Percentiles rank a stretch among this genome's conserved stretches.
Conservation (phyloP, 768 basidiomycete species). For the Tulasnella sp. region DNA sequence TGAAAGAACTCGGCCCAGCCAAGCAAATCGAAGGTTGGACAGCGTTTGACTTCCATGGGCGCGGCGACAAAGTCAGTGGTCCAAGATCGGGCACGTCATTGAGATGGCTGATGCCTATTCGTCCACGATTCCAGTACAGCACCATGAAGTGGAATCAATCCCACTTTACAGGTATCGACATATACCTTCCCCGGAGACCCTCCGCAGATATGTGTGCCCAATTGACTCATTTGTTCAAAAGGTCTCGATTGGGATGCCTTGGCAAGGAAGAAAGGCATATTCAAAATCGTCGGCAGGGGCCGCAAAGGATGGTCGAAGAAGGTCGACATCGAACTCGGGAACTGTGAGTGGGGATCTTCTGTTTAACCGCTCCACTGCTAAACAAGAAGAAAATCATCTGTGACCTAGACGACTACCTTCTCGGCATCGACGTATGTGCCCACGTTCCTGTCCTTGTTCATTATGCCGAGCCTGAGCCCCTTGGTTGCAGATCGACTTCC, state of each 20-base stretch:
- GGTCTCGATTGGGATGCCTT: conserved; percentile 83
- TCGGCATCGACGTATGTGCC: conserved; percentile 59
- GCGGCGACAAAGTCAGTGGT: conserved; percentile 58
- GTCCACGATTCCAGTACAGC: conserved; percentile 53
- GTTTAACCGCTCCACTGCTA: neutral
- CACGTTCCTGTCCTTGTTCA: conserved; percentile 8
- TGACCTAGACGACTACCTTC: conserved; percentile 58
- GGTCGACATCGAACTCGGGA: conserved; percentile 81
- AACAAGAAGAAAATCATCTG: neutral
- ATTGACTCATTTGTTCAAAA: conserved; percentile 32
- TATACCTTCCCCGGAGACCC: neutral
- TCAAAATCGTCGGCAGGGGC: conserved; percentile 60
- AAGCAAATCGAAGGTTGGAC: conserved; percentile 79
- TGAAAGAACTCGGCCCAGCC: conserved; percentile 53
- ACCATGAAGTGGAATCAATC: conserved; percentile 65
- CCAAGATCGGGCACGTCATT: conserved; percentile 29
- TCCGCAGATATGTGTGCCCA: too few relatives aligned
- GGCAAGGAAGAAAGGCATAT: conserved; percentile 60
- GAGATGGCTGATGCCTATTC: neutral
- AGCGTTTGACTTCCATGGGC: conserved; percentile 76
- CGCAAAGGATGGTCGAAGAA: conserved; percentile 76
- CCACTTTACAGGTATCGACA: conserved; percentile 56
- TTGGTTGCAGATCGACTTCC: conserved; percentile 66
- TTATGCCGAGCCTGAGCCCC: neutral
- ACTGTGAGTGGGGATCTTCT: conserved; percentile 40